Percentiles rank a stretch among this genome's conserved stretches.
These are phyloP conservation scores for Fraxinus xanthoxyloides DNA, from an alignment of 305 asterid species.

Conservation along the genomic window DNA sequence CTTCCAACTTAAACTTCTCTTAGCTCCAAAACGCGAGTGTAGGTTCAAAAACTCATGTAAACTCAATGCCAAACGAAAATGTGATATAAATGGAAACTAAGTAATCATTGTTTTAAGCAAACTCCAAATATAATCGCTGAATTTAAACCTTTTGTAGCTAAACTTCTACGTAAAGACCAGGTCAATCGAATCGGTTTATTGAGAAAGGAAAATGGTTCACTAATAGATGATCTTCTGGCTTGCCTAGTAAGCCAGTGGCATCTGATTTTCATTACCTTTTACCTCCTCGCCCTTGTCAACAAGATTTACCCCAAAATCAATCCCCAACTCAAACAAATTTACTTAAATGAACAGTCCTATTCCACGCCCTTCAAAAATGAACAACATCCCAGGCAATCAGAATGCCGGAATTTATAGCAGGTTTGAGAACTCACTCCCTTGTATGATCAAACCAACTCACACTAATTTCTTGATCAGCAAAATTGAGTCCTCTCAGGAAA, in stretches of 20 bases:
- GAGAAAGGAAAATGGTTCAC: constrained; percentile 13
- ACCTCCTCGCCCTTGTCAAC: constrained; percentile 28
- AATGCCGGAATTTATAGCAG: constrained; percentile 27
- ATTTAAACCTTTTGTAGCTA: constrained; percentile 17
- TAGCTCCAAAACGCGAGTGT: neutral
- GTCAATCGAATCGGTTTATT: constrained; percentile 12
- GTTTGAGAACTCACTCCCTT: constrained; percentile 19
- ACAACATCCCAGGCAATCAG: constrained; percentile 20
- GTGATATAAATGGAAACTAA: neutral
- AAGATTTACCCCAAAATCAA: constrained; percentile 22
- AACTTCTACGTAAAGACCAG: constrained; percentile 14
- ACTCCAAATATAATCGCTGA: constrained; percentile 21
- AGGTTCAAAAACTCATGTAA: constrained; percentile 4
- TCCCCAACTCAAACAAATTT: constrained; percentile 19
- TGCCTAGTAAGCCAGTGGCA: constrained; percentile 20
- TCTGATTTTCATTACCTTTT: constrained; percentile 32
- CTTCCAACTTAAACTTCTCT: constrained; percentile 25
- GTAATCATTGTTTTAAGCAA: constrained; percentile 8
- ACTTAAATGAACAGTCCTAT: constrained; percentile 31
- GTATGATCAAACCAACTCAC: constrained; percentile 31
- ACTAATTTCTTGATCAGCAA: constrained; percentile 20
- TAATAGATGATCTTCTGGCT: constrained; percentile 22
- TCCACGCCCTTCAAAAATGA: constrained; percentile 33
- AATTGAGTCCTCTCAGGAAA: constrained; percentile 16
- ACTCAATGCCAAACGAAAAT: constrained; percentile 18